These are phyloP conservation scores for Fusarium cyanostomum DNA, from an alignment of 2,329 filamentous ascomycete species.

Conservation along the genomic window DNA sequence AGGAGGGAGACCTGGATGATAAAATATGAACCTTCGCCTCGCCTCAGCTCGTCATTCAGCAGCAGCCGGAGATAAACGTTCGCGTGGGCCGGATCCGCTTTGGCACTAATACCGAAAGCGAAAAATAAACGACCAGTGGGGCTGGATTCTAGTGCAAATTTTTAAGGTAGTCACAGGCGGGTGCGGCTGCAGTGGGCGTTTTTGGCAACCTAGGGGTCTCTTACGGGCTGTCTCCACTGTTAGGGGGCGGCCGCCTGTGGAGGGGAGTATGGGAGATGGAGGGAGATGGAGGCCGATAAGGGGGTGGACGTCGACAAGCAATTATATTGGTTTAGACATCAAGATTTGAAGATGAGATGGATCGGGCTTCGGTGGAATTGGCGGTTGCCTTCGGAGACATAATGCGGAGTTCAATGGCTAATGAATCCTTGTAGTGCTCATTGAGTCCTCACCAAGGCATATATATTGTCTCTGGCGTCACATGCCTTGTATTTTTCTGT, in stretches of 20 bases:
- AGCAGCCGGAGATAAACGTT: slow-evolving; percentile 38
- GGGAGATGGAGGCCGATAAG: no score
- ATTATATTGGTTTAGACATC: no score
- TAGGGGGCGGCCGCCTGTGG: slow-evolving; percentile 26
- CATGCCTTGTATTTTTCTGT: not conserved
- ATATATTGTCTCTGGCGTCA: not conserved
- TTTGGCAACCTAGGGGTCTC: slow-evolving; percentile 16
- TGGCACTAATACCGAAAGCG: slow-evolving; percentile 29
- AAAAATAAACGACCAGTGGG: slow-evolving; percentile 28
- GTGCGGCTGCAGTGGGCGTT: slow-evolving; percentile 24
- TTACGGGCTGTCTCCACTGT: not conserved
- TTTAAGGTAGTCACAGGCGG: slow-evolving; percentile 20
- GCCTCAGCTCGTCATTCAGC: slow-evolving; percentile 20
- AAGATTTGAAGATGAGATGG: no score
- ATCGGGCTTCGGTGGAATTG: no score
- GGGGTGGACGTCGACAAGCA: no score
- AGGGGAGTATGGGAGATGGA: not conserved
- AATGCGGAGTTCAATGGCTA: not conserved
- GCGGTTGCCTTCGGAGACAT: not conserved
- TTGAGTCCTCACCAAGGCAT: no score
- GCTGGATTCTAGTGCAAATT: slow-evolving; percentile 24
- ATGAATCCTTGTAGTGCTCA: no score
- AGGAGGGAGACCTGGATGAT: slow-evolving; percentile 29
- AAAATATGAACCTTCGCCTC: slow-evolving; percentile 22
- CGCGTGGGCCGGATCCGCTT: slow-evolving; percentile 21